Evolutionary conservation across 1,284 basidiomycete species (phyloP).

Genomic region (Irpex lacteus): DNA sequence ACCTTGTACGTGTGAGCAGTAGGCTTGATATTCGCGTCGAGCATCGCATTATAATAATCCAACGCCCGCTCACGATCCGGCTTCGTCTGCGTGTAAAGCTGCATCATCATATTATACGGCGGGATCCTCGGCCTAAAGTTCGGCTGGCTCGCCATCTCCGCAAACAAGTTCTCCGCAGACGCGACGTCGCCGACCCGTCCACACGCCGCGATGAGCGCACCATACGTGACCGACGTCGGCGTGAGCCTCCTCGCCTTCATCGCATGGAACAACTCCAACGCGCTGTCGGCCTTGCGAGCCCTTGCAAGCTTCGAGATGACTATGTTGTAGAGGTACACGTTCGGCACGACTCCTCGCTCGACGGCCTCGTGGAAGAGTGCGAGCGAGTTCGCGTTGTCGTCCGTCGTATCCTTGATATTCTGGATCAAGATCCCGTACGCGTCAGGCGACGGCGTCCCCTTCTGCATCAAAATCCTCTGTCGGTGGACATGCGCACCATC

Average conservation of each 20-base stretch:
- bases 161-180: slow-evolving; percentile 82
- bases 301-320: slow-evolving; percentile 93
- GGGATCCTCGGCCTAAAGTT: slow-evolving; percentile 90
- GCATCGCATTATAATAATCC: slow-evolving; percentile 76
- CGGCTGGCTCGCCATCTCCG: slow-evolving; percentile 75
- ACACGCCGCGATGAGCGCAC: slow-evolving; percentile 93
- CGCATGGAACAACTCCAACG: slow-evolving; percentile 81
- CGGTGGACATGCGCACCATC: slow-evolving; percentile 82
- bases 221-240: slow-evolving; percentile 91
- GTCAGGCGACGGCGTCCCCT: slow-evolving; percentile 80
- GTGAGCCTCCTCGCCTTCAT: slow-evolving; percentile 71
- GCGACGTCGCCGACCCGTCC: slow-evolving; percentile 89
- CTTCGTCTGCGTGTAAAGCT: slow-evolving; percentile 88
- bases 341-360: slow-evolving; percentile 66
- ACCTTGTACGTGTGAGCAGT: slow-evolving; percentile 93
- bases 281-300: slow-evolving; percentile 88
- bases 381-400: slow-evolving; percentile 86
- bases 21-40: slow-evolving; percentile 62
- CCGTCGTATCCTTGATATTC: slow-evolving; percentile 87
- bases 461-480: slow-evolving; percentile 72
- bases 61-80: slow-evolving; percentile 81
- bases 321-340: slow-evolving; percentile 91
- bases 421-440: slow-evolving; percentile 91
- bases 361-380: slow-evolving; percentile 83
- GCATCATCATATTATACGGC: slow-evolving; percentile 99